Evolutionary conservation across 164 flowering plant genomes (phyloP), one percentile per base, ranked within the genome.

Genomic region (Aristolochia contorta): DNA sequence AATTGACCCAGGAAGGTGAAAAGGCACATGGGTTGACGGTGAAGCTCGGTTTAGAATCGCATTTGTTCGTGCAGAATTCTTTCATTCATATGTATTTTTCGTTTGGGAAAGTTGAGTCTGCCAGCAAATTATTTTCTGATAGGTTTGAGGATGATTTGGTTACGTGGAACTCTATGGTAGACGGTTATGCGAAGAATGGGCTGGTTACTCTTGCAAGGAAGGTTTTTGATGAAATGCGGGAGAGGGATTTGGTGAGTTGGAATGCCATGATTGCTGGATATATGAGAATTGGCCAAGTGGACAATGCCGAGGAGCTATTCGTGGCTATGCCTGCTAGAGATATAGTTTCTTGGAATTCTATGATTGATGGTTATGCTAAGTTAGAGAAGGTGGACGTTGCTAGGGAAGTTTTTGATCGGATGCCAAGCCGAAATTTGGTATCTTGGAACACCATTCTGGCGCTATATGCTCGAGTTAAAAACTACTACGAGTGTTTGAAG

Each of bases 371-470:
- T 57, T 82, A 75, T 74, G 84, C 80, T 0, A 77, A 66, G 63
- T 59, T 59, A 16, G 80, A 70, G 25, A 60, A 78, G 62, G 68
- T 77, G 48, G 13, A 20, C 0, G 54, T 47, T 33, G 80, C 89
- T 33, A 59, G 71, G 14, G 66, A 72, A 59, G 51, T 74, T 58
- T 86, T 84, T 65, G 77, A 81, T 63, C 58, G 33, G 58, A 81
- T 81, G 84, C 74, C 77, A 8, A 20, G 10, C 25, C 60, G 75
- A 14, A 84, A 80, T 76, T 67, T 81, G 41, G 80, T 78, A 49
- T 74, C 87, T 58, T 86, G 90, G 90, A 84, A 84, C 65, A 69
- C 72, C 32, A 67, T 86, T 62, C 64, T 86, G 71, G 82, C 84
- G 20, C 79, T 79, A 49, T 78, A 68, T 54, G 77, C 69, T 12